Conservation (phyloP, 768 basidiomycete species). For the Crucibulum laeve region DNA sequence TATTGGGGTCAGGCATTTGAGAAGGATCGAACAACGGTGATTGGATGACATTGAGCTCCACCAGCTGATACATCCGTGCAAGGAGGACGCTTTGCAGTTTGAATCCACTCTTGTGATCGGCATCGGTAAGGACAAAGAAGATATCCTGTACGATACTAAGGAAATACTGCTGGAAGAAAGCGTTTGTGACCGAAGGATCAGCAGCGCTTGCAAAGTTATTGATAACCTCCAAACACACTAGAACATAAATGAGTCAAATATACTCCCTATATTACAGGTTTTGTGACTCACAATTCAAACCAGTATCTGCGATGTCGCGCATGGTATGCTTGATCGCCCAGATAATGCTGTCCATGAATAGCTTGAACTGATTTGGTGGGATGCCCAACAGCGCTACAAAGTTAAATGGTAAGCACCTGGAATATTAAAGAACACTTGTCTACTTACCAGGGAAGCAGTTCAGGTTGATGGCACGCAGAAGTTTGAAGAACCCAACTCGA, state of each 20-base stretch:
- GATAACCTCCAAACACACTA: slow-evolving; percentile 90
- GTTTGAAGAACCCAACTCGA: slow-evolving; percentile 94
- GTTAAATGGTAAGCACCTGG: slow-evolving; percentile 4
- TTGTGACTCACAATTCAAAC: slow-evolving; percentile 59
- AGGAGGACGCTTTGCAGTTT: slow-evolving; percentile 93
- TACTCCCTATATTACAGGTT: slow-evolving; percentile 1
- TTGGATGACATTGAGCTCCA: slow-evolving; percentile 75
- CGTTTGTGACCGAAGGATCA: slow-evolving; percentile 75
- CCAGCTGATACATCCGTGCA: slow-evolving; percentile 89
- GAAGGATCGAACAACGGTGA: slow-evolving; percentile 83
- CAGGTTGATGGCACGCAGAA: slow-evolving; percentile 87
- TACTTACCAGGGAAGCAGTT: slow-evolving; percentile 90
- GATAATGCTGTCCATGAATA: slow-evolving; percentile 96
- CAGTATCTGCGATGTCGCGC: slow-evolving; percentile 95
- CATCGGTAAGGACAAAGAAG: slow-evolving; percentile 95
- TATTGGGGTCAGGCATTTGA: slow-evolving; percentile 61
- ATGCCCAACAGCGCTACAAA: slow-evolving; percentile 72
- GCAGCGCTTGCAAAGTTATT: slow-evolving; percentile 86
- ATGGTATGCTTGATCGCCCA: slow-evolving; percentile 99
- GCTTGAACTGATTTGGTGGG: slow-evolving; percentile 91
- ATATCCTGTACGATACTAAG: slow-evolving; percentile 91
- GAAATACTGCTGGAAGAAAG: slow-evolving; percentile 96
- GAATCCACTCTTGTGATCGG: slow-evolving; percentile 99
- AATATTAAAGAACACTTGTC: slow-evolving; percentile 4
- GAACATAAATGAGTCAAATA: slow-evolving; percentile 2